Base-by-base conservation (phyloP, 768 basidiomycete genomes). In the Termitomyces bulborhizus region DNA sequence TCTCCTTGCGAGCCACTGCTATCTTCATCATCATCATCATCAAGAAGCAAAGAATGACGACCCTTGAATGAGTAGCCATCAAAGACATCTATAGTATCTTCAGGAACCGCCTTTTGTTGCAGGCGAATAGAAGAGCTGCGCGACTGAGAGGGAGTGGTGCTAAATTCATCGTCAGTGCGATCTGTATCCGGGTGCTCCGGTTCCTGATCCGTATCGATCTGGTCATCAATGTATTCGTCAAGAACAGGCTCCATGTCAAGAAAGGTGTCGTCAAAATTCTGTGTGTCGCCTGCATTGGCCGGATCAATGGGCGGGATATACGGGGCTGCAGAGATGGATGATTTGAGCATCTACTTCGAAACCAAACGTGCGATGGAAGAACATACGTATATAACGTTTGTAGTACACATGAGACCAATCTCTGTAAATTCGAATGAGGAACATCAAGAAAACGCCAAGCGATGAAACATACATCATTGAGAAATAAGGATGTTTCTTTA, bases 241-340 rank as follows among this genome's bases (percentile, higher is more conserved):
- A 98, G 83, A 46, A 90, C 86, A 24, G 94, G 92, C 60, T 89
- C 87, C 90, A 98, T 96, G 66, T 90, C 90, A 56, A 98, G 80
- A 83, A 97, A 98, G 40, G 91, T 86, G 59, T 95, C 91, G 69
- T 98, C 96, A 69, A 98, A 99, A 72, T 98, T 98, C 69, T 92
- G 91, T 61, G 92, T 95, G 80, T 99, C 97, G 63, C 86, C 85
- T 57, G 94, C 94, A 71, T 96, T 92, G 42, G 83, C 82, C 21
- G 90, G 88, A 68, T 95, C 91, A 66, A 93, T 91, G 31, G 88
- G 88, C 15, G 92, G 93, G 65, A 93, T 92, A 78, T 94, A 93
- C 42, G 92, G 92, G 72, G 93, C 90, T 93, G 61, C 27, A 57
- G 16, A 54, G 51, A 27, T 54, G 57, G 4, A 41, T 40, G 29